These are phyloP conservation scores for Penicillium crustosum DNA, from an alignment of 2,329 filamentous ascomycete species.

Conservation along the genomic window DNA sequence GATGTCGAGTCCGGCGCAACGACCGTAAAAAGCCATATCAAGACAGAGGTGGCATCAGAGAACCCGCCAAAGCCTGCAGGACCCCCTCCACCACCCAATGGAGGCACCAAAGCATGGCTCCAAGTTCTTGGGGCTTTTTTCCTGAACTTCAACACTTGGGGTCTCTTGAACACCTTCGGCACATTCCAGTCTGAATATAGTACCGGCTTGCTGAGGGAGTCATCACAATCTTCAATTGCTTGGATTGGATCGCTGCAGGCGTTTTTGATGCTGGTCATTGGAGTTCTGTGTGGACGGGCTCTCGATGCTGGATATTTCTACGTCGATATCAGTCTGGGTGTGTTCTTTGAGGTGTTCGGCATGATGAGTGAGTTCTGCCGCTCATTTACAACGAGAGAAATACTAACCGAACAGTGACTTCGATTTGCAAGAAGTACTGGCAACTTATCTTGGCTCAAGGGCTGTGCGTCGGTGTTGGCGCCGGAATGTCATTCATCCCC, in stretches of 20 bases:
- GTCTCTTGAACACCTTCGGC: constrained; percentile 36
- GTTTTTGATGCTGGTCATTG: constrained; percentile 46
- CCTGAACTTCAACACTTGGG: constrained; percentile 35
- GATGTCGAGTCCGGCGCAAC: neutral
- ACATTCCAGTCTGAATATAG: constrained; percentile 45
- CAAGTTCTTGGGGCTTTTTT: constrained; percentile 31
- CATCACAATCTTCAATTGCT: constrained; percentile 38
- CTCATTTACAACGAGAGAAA: neutral
- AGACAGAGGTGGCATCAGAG: neutral
- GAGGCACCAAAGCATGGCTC: constrained; percentile 29
- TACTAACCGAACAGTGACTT: neutral
- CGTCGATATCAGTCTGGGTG: neutral
- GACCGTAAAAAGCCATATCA: neutral
- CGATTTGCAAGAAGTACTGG: neutral
- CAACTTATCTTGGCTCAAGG: neutral
- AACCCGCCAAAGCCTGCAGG: neutral
- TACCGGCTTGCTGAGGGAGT: constrained; percentile 21
- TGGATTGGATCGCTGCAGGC: constrained; percentile 47
- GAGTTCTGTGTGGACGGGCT: constrained; percentile 41
- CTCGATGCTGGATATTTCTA: constrained; percentile 44
- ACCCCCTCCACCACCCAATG: constrained; percentile 12
- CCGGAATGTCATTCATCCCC: constrained; percentile 46
- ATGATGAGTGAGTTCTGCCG: neutral
- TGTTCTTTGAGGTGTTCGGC: neutral
- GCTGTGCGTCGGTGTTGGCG: constrained; percentile 36